Evolutionary conservation across 495 filamentous ascomycete genomes (phyloP), one percentile per base, ranked within the genome.

Genomic region (Aspergillus hancockii): DNA sequence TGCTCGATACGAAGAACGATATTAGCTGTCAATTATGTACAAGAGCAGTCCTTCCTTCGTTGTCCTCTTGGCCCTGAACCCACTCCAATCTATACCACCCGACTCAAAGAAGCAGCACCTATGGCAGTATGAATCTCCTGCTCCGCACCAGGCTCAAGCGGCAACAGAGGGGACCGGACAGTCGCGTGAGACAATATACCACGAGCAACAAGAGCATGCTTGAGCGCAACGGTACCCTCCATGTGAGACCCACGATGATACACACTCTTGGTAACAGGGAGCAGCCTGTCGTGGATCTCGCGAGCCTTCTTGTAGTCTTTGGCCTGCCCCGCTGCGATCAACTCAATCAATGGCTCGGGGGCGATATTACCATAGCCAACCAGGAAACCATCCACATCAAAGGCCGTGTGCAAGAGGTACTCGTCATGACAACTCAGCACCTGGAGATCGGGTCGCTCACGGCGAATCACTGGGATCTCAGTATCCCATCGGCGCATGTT

Each of bases 281-380:
- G 49, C 3, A 74, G 63, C 32, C 52, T 60, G 34, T 74, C 71
- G 55, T 74, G 71, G 23, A 74, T 63, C 30, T 58, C 61, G 4
- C 71, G 63, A 12, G 71, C 70, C 38, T 57, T 68, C 45, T 57
- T 54, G 38, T 74, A 74, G 54, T 74, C 71, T 52, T 67, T 63
- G 19, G 67, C 71, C 59, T 72, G 72, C 4, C 71, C 71, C 14
- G 69, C 69, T 46, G 64, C 57, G 59, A 74, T 67, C 45, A 74
- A 40, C 60, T 74, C 67, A 46, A 71, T 68, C 22, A 74, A 52
- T 10, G 62, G 65, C 57, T 74, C 71, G 0, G 71, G 71, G 0
- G 71, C 71, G 43, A 74, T 72, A 58, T 70, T 74, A n/a, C 71
- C 71, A 56, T 72, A 74, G 1, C 71, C 71, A n/a, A 74, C 71